Base-by-base conservation (phyloP, 495 filamentous ascomycete species). In the Lasiosphaeria ovina region DNA sequence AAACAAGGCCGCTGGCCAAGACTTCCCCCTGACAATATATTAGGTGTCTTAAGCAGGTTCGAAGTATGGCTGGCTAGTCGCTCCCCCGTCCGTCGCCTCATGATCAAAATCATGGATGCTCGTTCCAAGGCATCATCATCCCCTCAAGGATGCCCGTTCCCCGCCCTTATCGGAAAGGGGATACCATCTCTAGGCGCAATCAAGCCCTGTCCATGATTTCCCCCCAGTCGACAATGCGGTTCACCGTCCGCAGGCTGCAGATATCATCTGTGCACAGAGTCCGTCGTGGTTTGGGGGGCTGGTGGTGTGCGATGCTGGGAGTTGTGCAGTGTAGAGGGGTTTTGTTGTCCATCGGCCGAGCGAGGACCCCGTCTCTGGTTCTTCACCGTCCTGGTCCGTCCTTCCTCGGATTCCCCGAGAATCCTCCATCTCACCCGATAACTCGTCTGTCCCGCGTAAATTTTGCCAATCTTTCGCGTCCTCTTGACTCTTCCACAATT, bases 391-490 rank as follows among this genome's bases (percentile, higher is more conserved):
- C 31, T 51, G 35, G 24, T 55, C 52, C 51, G n/a, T 55, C 51
- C 31, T 44, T 63, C 53, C 55, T 45, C 35, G 40, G 38, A 51
- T n/a, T 63, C 58, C 48, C 38, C 32, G 51, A 40, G 6, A 34
- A 36, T 40, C 55, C 35, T 45, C 58, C 49, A 33, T 56, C 52
- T 38, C 44, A 32, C 52, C 51, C 47, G 35, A n/a, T 35, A 31
- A 54, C 54, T 50, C 42, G 24, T 24, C n/a, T 11, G 38, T 57
- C 35, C 51, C 52, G 40, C 38, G 24, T 24, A 34, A 47, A 35
- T 51, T 55, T 64, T 65, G 58, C 66, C 68, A 70, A 66, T 70
- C 68, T 70, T 62, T 59, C 54, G 42, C 14, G 54, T 17, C 54
- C 45, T 45, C 11, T 40, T 31, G 16, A 59, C 34, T 50, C 57